A percentile compares a stretch with the other conserved stretches of the same genome.
These are phyloP conservation scores for Tolypocladium tundrense DNA, from an alignment of 2,329 filamentous ascomycete species.

Conservation along the genomic window DNA sequence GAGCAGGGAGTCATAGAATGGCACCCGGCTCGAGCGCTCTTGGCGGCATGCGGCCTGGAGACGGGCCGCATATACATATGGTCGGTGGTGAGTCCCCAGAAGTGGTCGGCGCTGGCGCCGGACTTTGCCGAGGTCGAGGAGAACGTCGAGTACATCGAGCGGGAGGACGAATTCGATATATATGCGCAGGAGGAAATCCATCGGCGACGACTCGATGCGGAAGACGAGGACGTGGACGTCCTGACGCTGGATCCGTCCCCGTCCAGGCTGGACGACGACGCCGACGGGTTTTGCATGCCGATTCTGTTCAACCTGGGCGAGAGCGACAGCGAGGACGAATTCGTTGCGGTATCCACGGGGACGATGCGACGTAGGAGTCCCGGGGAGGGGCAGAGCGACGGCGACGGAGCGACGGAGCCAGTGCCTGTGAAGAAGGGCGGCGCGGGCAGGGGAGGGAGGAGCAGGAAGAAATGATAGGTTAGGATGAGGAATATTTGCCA, in stretches of 20 bases:
- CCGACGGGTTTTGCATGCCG: conserved; percentile 74
- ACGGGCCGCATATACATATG: conserved; percentile 91
- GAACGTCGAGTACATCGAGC: conserved; percentile 92
- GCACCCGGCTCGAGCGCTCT: conserved; percentile 80
- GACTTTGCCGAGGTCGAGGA: conserved; percentile 98
- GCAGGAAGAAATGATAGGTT: conserved; percentile 26
- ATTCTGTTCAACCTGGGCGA: conserved; percentile 88
- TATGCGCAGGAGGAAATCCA: conserved; percentile 92
- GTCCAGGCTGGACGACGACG: conserved; percentile 48
- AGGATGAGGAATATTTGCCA: neutral
- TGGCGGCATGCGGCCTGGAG: conserved; percentile 87
- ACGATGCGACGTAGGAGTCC: conserved; percentile 83
- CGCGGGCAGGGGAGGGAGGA: conserved; percentile 25
- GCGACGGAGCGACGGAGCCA: conserved; percentile 39
- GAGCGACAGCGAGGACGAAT: conserved; percentile 92
- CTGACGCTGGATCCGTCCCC: conserved; percentile 61
- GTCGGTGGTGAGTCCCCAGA: conserved; percentile 89
- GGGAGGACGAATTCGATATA: conserved; percentile 96
- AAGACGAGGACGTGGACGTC: conserved; percentile 91
- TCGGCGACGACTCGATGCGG: conserved; percentile 77
- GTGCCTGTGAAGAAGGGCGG: conserved; percentile 27
- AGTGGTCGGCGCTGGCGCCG: conserved; percentile 92
- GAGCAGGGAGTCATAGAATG: conserved; percentile 95
- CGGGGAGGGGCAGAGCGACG: conserved; percentile 57
- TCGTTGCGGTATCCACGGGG: conserved; percentile 56